Evolutionary conservation across 768 basidiomycete species (phyloP).

Genomic region (Pholiota molesta): DNA sequence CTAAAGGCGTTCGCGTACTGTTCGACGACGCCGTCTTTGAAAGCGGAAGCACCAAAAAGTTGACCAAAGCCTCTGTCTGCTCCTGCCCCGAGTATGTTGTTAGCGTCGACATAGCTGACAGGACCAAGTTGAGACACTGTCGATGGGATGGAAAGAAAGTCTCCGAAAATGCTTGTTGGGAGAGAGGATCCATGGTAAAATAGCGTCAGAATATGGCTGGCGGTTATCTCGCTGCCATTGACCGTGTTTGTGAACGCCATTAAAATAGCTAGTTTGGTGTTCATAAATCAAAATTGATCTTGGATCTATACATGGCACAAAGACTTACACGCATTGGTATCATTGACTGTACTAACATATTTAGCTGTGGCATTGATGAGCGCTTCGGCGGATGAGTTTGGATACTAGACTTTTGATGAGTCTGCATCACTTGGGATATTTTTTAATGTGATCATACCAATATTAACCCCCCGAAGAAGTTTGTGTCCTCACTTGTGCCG

Average conservation of each 20-base stretch:
- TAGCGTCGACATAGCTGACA: constrained; percentile 39
- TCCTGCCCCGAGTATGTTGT: constrained; percentile 32
- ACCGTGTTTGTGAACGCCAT: constrained; percentile 26
- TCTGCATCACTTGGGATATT: constrained; percentile 2
- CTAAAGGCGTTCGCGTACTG: constrained; percentile 34
- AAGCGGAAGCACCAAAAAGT: constrained; percentile 40
- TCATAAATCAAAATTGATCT: background rate
- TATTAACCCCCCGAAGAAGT: constrained; percentile 42
- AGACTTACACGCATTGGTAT: constrained; percentile 40
- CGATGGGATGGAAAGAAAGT: constrained; percentile 42
- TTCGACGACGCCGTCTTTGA: constrained; percentile 31
- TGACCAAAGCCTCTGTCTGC: constrained; percentile 35
- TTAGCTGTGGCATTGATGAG: constrained; percentile 38
- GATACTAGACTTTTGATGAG: constrained; percentile 28
- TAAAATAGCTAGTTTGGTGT: constrained; percentile 26
- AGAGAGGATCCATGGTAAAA: constrained; percentile 41
- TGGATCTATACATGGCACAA: background rate
- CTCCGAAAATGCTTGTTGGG: constrained; percentile 36
- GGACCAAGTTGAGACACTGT: constrained; percentile 28
- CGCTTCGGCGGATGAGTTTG: constrained; percentile 39
- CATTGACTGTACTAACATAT: constrained; percentile 36
- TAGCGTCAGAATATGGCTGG: constrained; percentile 30
- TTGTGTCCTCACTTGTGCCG: constrained; percentile 38
- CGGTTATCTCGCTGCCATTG: constrained; percentile 23
- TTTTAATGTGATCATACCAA: constrained; percentile 30